These are phyloP conservation scores for Hirsutella minnesotensis DNA, from an alignment of 2,329 filamentous ascomycete species.

Conservation along the genomic window DNA sequence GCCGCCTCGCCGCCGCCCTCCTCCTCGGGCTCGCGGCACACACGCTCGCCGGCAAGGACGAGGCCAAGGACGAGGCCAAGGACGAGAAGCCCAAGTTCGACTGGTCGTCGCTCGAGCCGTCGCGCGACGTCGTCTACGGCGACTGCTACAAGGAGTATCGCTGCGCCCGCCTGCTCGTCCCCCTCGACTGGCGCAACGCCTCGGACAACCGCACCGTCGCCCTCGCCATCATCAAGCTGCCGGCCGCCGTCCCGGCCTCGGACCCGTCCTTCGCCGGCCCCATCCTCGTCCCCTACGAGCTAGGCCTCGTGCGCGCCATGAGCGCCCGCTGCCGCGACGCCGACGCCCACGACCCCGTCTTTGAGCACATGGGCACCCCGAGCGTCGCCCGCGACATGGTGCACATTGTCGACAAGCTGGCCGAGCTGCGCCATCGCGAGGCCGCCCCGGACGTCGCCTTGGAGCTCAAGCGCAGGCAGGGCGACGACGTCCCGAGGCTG, in stretches of 20 bases:
- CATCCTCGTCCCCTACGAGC: slow-evolving; percentile 21
- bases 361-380: slow-evolving; percentile 22
- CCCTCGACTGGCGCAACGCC: slow-evolving; percentile 28
- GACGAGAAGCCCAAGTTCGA: slow-evolving; percentile 13
- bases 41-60: too few relatives aligned
- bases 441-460: not conserved
- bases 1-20: too few relatives aligned
- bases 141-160: slow-evolving; percentile 24
- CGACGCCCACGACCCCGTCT: slow-evolving; percentile 10
- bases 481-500: slow-evolving; percentile 12
- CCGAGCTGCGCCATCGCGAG: slow-evolving; percentile 15
- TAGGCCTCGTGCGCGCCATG: slow-evolving; percentile 14
- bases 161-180: slow-evolving; percentile 30
- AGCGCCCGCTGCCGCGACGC: slow-evolving; percentile 16
- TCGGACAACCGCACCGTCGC: slow-evolving; percentile 17
- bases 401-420: slow-evolving; percentile 28
- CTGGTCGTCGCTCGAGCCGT: slow-evolving; percentile 23
- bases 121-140: slow-evolving; percentile 23
- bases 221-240: slow-evolving; percentile 28
- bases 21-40: too few relatives aligned
- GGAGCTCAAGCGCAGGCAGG: not conserved
- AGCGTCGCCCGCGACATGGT: slow-evolving; percentile 31
- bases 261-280: slow-evolving; percentile 28
- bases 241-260: slow-evolving; percentile 23
- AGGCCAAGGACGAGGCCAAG: not conserved